Evolutionary conservation across 192 early-diverging fungal species (phyloP).

Genomic region (Geranomyces variabilis): DNA sequence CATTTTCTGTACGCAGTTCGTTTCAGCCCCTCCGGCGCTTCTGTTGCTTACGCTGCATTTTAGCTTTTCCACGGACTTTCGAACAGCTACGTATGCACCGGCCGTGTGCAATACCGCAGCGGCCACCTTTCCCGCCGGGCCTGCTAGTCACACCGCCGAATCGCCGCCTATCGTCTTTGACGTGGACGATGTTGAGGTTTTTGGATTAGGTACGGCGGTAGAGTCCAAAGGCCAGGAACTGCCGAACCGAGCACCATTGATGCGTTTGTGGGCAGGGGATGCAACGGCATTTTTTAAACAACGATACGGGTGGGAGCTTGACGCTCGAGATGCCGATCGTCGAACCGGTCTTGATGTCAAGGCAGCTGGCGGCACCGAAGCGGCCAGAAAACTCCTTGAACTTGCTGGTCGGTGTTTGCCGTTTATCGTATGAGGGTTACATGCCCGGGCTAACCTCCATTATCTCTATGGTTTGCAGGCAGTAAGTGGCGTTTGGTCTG

Average conservation of each 20-base stretch:
- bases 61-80: constrained; percentile 12
- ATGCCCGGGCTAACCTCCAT: too few species aligned
- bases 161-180: constrained; percentile 8
- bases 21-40: too few species aligned
- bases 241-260: not conserved
- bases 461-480: too few species aligned
- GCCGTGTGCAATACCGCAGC: not conserved
- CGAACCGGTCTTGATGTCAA: not conserved
- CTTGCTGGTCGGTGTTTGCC: not conserved
- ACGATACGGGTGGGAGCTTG: constrained; percentile 11
- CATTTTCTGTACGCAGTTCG: not conserved
- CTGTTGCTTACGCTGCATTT: not conserved
- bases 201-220: constrained; percentile 28
- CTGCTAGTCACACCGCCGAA: not conserved
- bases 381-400: not conserved
- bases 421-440: not conserved
- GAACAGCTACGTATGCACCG: constrained; percentile 9
- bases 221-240: too few species aligned
- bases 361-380: not conserved
- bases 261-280: too few species aligned
- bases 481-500: too few species aligned
- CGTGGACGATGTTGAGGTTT: constrained; percentile 31
- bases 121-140: not conserved
- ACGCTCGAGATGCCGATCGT: constrained; percentile 14
- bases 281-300: too few species aligned